Conservation (phyloP, 495 filamentous ascomycete species). For the Daldinia vernicosa region DNA sequence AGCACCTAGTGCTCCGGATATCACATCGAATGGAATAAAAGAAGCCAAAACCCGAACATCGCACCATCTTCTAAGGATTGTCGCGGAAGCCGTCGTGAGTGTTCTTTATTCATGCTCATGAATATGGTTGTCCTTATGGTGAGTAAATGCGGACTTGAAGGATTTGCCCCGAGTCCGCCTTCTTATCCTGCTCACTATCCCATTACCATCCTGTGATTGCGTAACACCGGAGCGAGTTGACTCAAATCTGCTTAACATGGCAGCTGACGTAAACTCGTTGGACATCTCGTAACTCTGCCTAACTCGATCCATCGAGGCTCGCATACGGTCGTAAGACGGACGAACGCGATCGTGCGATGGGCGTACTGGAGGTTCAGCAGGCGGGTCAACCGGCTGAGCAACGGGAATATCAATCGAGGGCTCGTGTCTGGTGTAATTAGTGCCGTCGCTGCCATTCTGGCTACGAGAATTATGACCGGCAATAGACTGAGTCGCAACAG, state of each 20-base stretch:
- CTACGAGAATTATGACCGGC: slow-evolving; percentile 75
- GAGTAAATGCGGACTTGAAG: slow-evolving; percentile 42
- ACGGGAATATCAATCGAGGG: slow-evolving; percentile 54
- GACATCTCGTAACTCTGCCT: slow-evolving; percentile 83
- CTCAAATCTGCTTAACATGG: slow-evolving; percentile 83
- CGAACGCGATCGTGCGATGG: slow-evolving; percentile 69
- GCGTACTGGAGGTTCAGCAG: slow-evolving; percentile 50
- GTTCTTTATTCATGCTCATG: slow-evolving; percentile 42
- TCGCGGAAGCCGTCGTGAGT: slow-evolving; percentile 1
- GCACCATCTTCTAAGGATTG: slow-evolving; percentile 24
- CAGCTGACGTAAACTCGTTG: slow-evolving; percentile 90
- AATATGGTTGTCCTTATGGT: slow-evolving; percentile 46
- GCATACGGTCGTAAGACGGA: slow-evolving; percentile 73
- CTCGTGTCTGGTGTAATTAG: slow-evolving; percentile 82
- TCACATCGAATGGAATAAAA: slow-evolving; percentile 35
- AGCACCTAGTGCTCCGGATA: slow-evolving; percentile 33
- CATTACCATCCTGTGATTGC: slow-evolving; percentile 25
- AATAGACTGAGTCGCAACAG: slow-evolving; percentile 78
- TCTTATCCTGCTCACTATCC: slow-evolving; percentile 45
- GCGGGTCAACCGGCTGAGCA: slow-evolving; percentile 46
- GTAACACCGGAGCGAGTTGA: slow-evolving; percentile 64
- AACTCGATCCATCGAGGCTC: slow-evolving; percentile 76
- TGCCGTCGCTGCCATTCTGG: slow-evolving; percentile 92
- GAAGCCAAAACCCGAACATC: slow-evolving; percentile 11
- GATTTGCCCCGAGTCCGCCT: slow-evolving; percentile 47